These are phyloP conservation scores for Marasmius sp. DNA, from an alignment of 1,284 basidiomycete species.

Conservation along the genomic window DNA sequence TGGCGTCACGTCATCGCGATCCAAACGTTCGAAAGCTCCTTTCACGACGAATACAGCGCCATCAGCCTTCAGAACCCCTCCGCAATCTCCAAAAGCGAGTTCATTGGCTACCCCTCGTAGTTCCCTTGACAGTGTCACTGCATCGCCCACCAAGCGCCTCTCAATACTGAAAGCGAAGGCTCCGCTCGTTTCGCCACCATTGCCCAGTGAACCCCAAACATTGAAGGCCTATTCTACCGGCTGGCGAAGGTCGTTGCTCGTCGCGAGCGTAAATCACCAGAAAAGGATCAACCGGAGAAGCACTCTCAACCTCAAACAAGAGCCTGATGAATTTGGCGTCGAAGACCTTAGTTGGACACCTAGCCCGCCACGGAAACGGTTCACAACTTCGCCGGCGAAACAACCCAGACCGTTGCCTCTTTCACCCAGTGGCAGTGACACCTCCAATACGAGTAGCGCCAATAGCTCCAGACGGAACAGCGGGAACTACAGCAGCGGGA, in stretches of 20 bases:
- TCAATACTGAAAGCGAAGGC: slow-evolving; percentile 8
- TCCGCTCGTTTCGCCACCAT: slow-evolving; percentile 37
- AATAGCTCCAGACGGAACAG: background rate
- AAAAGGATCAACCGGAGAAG: background rate
- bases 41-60: background rate
- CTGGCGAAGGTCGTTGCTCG: slow-evolving; percentile 43
- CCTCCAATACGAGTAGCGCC: background rate
- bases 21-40: background rate
- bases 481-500: background rate
- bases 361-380: background rate
- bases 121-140: slow-evolving; percentile 1
- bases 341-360: background rate
- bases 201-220: slow-evolving; percentile 50
- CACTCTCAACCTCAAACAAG: background rate
- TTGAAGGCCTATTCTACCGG: slow-evolving; percentile 51
- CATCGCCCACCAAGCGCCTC: slow-evolving; percentile 1
- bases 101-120: background rate
- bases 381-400: background rate
- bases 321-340: background rate
- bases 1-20: background rate
- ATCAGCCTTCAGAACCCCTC: slow-evolving; percentile 17
- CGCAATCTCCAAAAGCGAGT: background rate
- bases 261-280: background rate
- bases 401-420: background rate
- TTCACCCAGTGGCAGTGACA: background rate